Conservation (phyloP, 139 green algal genomes). For the Chlorella sp. region DNA sequence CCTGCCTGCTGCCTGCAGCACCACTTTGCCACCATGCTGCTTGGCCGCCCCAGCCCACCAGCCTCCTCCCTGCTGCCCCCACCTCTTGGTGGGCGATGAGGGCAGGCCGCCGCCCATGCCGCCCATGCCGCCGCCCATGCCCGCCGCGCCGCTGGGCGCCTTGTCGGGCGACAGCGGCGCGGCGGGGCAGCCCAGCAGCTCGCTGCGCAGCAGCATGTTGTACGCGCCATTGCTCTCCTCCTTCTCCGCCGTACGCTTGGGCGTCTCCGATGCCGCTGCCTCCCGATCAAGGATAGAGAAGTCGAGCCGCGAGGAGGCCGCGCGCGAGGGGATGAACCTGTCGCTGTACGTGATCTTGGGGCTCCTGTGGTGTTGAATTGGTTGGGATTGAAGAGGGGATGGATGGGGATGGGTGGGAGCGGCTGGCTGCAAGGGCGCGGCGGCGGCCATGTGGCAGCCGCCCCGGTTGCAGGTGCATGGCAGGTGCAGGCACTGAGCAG, state of each 20-base stretch:
- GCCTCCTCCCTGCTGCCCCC: not conserved
- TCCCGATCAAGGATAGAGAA: constrained; percentile 81
- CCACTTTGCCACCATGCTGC: no score
- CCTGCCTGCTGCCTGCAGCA: no score
- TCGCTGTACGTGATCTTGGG: constrained; percentile 76
- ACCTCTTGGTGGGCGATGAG: constrained; percentile 40
- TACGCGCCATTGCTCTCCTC: constrained; percentile 63
- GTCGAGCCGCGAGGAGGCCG: constrained; percentile 67
- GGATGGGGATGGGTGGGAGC: not conserved
- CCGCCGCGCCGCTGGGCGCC: not conserved
- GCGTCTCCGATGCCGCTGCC: constrained; percentile 47
- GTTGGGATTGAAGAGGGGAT: no score
- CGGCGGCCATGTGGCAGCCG: no score
- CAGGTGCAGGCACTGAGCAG: no score
- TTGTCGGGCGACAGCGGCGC: constrained; percentile 65
- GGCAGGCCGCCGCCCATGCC: not conserved
- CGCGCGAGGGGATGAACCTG: constrained; percentile 83
- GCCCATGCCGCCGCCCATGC: not conserved
- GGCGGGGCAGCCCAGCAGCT: constrained; percentile 73
- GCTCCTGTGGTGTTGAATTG: constrained; percentile 13
- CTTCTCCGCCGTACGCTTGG: constrained; percentile 28
- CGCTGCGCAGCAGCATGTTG: constrained; percentile 75
- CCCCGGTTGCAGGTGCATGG: no score
- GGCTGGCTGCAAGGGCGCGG: not conserved
- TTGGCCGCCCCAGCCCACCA: no score